phyloP scores from a whole-genome alignment of 805 yeast genomes.

The Spathaspora boniae region DNA sequence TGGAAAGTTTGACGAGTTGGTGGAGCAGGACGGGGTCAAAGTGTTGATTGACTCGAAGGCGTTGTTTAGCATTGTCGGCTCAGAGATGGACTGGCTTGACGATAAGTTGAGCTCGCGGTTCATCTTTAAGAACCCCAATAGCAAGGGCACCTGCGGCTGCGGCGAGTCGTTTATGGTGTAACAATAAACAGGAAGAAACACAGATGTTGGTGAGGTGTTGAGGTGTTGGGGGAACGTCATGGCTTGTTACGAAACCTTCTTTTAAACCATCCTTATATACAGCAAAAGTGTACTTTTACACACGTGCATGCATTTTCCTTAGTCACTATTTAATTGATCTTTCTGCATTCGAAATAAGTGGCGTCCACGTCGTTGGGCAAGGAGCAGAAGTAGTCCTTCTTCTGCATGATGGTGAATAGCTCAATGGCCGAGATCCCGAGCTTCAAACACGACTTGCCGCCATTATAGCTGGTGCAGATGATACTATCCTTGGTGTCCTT shows the following conservation, averaged over 20 bases:
- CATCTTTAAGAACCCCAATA: constrained; percentile 91
- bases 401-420: constrained; percentile 48
- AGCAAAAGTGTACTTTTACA: neutral
- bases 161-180: constrained; percentile 98
- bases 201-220: neutral
- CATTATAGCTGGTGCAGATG: constrained; percentile 42
- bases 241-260: neutral
- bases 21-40: constrained; percentile 89
- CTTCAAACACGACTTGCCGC: constrained; percentile 48
- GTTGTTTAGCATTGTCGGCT: constrained; percentile 89
- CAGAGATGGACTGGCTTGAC: constrained; percentile 98
- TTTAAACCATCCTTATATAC: too few relatives aligned
- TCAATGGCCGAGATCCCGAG: constrained; percentile 37
- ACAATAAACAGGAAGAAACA: neutral
- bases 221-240: neutral
- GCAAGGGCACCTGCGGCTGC: constrained; percentile 98
- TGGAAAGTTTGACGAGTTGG: constrained; percentile 92
- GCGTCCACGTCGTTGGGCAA: constrained; percentile 47
- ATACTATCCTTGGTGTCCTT: constrained; percentile 35
- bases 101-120: constrained; percentile 86
- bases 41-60: constrained; percentile 96
- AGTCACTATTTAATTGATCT: constrained; percentile 18
- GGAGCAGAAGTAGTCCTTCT: constrained; percentile 47
- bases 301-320: neutral
- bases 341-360: constrained; percentile 51